These are phyloP conservation scores for Avena sativa DNA, from an alignment of 176 grass and related monocot genomes.

Conservation along the genomic window DNA sequence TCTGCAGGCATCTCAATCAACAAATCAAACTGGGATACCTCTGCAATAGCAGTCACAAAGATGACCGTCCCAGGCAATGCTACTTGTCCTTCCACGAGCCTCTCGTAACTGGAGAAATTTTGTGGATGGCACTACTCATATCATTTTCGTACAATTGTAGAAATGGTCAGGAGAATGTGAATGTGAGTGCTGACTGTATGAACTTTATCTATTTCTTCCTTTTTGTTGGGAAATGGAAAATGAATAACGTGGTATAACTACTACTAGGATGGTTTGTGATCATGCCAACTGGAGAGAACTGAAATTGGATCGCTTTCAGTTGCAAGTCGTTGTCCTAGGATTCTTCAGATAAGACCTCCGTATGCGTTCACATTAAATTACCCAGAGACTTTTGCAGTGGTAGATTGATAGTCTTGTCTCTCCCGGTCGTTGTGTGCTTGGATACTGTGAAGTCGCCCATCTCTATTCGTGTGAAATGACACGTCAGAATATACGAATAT, in stretches of 20 bases:
- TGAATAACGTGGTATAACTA: background rate
- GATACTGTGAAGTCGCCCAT: background rate
- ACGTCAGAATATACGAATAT: background rate
- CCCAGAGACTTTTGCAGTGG: background rate
- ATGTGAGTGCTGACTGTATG: background rate
- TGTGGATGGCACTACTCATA: conserved; percentile 1
- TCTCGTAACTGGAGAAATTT: background rate
- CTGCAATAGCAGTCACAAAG: conserved; percentile 15
- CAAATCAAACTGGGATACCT: background rate
- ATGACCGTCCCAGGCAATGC: conserved; percentile 17
- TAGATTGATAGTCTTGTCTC: background rate
- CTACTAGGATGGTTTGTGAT: background rate
- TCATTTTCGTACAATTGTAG: background rate
- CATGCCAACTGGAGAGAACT: conserved; percentile 21
- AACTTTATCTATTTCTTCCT: background rate
- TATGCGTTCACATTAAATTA: background rate
- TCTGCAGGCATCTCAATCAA: conserved; percentile 18
- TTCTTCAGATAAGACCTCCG: background rate
- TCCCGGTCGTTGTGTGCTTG: background rate
- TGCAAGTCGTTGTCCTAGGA: conserved; percentile 6
- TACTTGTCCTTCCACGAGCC: conserved; percentile 29
- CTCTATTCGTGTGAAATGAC: background rate
- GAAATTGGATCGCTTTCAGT: background rate
- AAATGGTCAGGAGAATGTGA: background rate
- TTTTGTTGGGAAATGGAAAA: conserved; percentile 8